phyloP scores from a whole-genome alignment of 2,329 filamentous ascomycete genomes.

The Fusarium verticillioides region DNA sequence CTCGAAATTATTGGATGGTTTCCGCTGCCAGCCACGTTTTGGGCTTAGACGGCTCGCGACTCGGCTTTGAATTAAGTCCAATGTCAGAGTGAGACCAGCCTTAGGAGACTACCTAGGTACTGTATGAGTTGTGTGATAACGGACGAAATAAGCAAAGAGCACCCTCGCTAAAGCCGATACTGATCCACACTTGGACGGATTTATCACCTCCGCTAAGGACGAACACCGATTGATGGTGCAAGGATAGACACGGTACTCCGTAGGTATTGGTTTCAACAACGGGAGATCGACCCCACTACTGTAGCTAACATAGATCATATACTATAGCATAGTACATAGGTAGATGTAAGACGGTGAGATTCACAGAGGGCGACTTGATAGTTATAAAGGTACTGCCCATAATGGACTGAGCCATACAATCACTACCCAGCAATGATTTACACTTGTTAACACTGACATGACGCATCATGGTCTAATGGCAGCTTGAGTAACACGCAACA shows the following conservation, averaged over 20 bases:
- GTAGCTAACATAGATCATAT: not conserved
- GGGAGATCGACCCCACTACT: not conserved
- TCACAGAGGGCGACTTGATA: not conserved
- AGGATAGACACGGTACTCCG: not conserved
- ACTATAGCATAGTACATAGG: not conserved
- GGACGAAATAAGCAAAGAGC: not conserved
- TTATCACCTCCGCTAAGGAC: not conserved
- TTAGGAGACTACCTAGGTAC: not conserved
- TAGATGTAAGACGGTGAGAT: not conserved
- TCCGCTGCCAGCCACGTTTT: not conserved
- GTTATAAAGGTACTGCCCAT: not conserved
- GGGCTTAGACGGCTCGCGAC: conserved; percentile 34
- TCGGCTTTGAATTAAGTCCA: conserved; percentile 42
- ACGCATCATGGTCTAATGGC: not conserved
- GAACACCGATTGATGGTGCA: not conserved
- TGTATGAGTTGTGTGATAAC: not conserved
- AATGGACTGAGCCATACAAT: not conserved
- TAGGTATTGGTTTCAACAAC: not conserved
- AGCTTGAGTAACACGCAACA: not conserved
- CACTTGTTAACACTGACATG: not conserved
- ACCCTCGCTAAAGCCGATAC: conserved; percentile 4
- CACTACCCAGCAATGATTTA: not conserved
- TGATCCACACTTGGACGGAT: not conserved
- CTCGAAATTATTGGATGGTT: conserved; percentile 9
- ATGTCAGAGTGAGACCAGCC: conserved; percentile 22